Conservation (phyloP, 1,284 basidiomycete species). For the Cutaneotrichosporon curvatum region DNA sequence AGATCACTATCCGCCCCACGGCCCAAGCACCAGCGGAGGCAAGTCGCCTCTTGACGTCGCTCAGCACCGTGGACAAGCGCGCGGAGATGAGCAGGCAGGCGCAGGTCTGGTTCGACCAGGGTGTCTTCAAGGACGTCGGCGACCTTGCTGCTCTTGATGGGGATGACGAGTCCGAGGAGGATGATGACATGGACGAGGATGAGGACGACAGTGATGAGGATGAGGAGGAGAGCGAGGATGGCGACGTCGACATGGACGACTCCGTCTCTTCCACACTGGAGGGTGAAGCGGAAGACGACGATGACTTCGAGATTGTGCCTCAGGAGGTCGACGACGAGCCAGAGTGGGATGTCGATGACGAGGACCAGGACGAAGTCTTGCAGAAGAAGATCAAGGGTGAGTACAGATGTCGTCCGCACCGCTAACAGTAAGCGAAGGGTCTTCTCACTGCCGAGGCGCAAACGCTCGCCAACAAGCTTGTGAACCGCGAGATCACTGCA, state of each 20-base stretch:
- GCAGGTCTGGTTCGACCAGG: slow-evolving; percentile 90
- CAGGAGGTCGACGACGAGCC: slow-evolving; percentile 57
- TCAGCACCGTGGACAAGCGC: slow-evolving; percentile 32
- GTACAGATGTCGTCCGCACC: slow-evolving; percentile 27
- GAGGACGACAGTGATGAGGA: slow-evolving; percentile 44
- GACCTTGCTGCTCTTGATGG: slow-evolving; percentile 52
- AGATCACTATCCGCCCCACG: slow-evolving; percentile 8
- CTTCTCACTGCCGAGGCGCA: slow-evolving; percentile 86
- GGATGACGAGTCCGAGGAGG: slow-evolving; percentile 49
- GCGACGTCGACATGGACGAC: slow-evolving; percentile 35
- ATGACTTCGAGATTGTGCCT: slow-evolving; percentile 67
- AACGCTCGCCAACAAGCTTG: slow-evolving; percentile 82
- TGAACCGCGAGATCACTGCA: slow-evolving; percentile 85
- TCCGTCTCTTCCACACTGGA: slow-evolving; percentile 22
- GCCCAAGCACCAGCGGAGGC: slow-evolving; percentile 30
- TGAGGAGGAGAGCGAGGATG: slow-evolving; percentile 35
- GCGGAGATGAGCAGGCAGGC: slow-evolving; percentile 51
- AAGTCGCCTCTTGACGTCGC: slow-evolving; percentile 39
- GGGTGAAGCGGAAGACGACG: slow-evolving; percentile 25
- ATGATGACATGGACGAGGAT: slow-evolving; percentile 42
- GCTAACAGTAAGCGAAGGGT: slow-evolving; percentile 60
- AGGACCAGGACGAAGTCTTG: slow-evolving; percentile 69
- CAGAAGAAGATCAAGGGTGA: slow-evolving; percentile 64
- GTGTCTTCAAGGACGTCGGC: slow-evolving; percentile 74
- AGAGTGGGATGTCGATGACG: slow-evolving; percentile 71